phyloP scores from a whole-genome alignment of 2,329 filamentous ascomycete species.

The Cadophora gregata region DNA sequence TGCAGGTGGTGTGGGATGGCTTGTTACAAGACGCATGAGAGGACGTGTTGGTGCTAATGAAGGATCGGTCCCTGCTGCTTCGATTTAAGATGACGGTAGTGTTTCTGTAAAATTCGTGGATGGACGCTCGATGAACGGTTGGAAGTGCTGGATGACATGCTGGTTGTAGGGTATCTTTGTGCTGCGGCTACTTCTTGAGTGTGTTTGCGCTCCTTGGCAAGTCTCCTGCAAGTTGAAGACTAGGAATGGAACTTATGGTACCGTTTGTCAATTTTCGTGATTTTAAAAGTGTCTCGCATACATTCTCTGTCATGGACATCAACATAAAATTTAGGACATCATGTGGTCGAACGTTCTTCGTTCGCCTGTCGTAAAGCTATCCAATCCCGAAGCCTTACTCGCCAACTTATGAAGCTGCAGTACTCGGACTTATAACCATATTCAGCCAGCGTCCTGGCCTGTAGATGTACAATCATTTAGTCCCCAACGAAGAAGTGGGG shows the following conservation, averaged over 20 bases:
- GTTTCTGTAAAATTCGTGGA: background rate
- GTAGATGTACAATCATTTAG: background rate
- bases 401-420: background rate
- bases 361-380: background rate
- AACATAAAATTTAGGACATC: no score
- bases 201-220: background rate
- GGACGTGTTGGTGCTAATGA: background rate
- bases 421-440: background rate
- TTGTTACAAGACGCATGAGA: constrained; percentile 13
- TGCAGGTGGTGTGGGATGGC: constrained; percentile 44
- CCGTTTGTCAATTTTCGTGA: no score
- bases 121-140: background rate
- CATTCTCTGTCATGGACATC: no score
- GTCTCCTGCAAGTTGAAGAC: no score
- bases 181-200: background rate
- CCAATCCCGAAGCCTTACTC: background rate
- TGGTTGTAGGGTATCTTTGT: background rate
- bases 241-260: no score
- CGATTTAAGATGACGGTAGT: background rate
- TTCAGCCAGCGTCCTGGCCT: background rate
- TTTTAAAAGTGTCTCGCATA: no score
- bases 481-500: no score
- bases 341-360: no score
- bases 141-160: background rate
- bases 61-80: background rate